Percentiles rank a stretch among this genome's conserved stretches.
These are phyloP conservation scores for Ceratocystis harringtonii DNA, from an alignment of 2,329 filamentous ascomycete genomes.

Conservation along the genomic window DNA sequence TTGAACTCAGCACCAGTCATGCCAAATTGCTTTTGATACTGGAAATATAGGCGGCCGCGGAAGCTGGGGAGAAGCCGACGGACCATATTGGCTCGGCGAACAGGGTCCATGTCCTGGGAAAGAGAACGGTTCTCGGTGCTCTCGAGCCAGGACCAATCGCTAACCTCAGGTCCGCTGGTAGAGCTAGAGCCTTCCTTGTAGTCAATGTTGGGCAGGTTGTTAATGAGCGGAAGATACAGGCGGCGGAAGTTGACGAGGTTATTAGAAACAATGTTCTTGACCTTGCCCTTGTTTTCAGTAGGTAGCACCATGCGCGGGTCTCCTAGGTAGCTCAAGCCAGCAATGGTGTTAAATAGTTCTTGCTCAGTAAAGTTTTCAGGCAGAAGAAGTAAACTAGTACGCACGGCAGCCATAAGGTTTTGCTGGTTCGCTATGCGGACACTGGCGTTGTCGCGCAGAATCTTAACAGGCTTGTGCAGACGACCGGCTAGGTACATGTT, in stretches of 20 bases:
- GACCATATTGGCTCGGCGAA: conserved; percentile 91
- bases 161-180: conserved; percentile 48
- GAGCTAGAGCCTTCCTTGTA: conserved; percentile 45
- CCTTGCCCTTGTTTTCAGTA: conserved; percentile 82
- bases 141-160: conserved; percentile 29
- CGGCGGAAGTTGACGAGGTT: conserved; percentile 86
- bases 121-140: conserved; percentile 49
- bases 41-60: conserved; percentile 79
- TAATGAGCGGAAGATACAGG: conserved; percentile 77
- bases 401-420: conserved; percentile 81
- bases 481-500: conserved; percentile 92
- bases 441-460: conserved; percentile 80
- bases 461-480: conserved; percentile 95
- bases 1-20: conserved; percentile 76
- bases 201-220: conserved; percentile 73
- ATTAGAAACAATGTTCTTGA: conserved; percentile 82
- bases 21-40: conserved; percentile 79
- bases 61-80: conserved; percentile 76
- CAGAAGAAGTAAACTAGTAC: conserved; percentile 75
- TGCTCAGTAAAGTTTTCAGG: conserved; percentile 73
- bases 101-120: conserved; percentile 80
- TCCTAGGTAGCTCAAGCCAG: conserved; percentile 83
- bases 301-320: conserved; percentile 90
- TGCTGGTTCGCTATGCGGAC: conserved; percentile 91
- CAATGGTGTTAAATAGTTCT: conserved; percentile 79